phyloP scores from a whole-genome alignment of 73 alveolate genomes.

The Symbiodinium natans region DNA sequence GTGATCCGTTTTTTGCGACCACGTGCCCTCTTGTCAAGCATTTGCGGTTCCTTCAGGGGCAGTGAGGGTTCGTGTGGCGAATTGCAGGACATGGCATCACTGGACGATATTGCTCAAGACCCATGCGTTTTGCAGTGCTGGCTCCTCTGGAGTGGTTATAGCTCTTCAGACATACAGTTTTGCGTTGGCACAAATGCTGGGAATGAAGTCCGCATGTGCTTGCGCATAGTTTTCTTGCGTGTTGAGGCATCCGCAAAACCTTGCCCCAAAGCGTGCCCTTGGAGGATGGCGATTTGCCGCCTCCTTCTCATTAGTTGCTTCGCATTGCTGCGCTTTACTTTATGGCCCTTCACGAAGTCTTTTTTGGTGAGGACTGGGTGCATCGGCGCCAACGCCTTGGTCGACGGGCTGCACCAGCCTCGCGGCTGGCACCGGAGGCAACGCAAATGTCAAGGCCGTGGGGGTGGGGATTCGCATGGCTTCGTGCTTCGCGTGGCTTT shows the following conservation, averaged over 20 bases:
- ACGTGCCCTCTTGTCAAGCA: no score
- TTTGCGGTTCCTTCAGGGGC: no score
- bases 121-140: neutral
- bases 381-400: conserved; percentile 49
- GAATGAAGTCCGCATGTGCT: no score
- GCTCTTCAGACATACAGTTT: neutral
- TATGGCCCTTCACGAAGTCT: neutral
- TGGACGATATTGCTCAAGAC: neutral
- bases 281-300: neutral
- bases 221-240: no score
- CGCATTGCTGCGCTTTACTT: neutral
- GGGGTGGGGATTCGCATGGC: neutral
- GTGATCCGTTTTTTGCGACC: no score
- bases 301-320: neutral
- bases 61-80: no score
- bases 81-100: neutral
- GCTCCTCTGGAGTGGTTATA: neutral
- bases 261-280: neutral
- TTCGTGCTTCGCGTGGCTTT: neutral
- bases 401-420: conserved; percentile 6
- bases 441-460: neutral
- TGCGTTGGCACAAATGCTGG: neutral
- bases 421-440: neutral
- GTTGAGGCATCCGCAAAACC: neutral
- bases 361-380: conserved; percentile 41